Conservation (phyloP, 805 yeast genomes). For the Candida qinlingensis region DNA sequence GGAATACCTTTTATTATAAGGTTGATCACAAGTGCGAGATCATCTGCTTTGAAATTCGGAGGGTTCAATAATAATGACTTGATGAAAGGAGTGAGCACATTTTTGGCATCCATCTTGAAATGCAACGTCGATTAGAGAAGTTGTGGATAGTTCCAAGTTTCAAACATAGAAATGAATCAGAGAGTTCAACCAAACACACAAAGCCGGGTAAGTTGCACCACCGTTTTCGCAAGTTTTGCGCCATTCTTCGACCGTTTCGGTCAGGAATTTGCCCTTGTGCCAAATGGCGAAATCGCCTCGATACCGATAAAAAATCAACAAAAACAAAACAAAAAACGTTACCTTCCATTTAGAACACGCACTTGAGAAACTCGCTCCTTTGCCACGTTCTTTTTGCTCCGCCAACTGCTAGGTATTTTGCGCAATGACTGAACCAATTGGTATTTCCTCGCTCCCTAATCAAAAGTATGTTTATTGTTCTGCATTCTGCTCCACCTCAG, state of each 20-base stretch:
- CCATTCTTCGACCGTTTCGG: too few relatives aligned
- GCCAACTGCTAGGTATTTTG: not conserved
- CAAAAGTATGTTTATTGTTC: constrained; percentile 24
- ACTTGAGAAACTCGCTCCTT: not conserved
- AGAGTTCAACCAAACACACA: too few relatives aligned
- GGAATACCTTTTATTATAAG: constrained; percentile 57
- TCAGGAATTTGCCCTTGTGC: too few relatives aligned
- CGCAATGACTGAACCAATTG: constrained; percentile 25
- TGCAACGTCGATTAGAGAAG: too few relatives aligned
- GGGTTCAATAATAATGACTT: constrained; percentile 59
- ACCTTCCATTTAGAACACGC: too few relatives aligned
- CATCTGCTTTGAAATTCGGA: constrained; percentile 56
- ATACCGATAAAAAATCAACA: too few relatives aligned
- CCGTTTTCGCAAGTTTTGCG: too few relatives aligned
- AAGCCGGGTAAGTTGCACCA: too few relatives aligned
- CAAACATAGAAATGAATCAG: too few relatives aligned
- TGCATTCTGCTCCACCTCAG: not conserved
- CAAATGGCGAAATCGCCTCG: too few relatives aligned
- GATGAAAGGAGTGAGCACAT: constrained; percentile 48
- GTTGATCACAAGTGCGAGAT: constrained; percentile 57
- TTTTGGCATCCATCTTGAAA: not conserved
- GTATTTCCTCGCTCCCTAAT: constrained; percentile 26
- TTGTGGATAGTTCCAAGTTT: too few relatives aligned
- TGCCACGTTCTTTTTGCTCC: not conserved
- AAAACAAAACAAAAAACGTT: too few relatives aligned